Evolutionary conservation across 2,329 filamentous ascomycete genomes (phyloP).

Genomic region (Cladophialophora psammophila): DNA sequence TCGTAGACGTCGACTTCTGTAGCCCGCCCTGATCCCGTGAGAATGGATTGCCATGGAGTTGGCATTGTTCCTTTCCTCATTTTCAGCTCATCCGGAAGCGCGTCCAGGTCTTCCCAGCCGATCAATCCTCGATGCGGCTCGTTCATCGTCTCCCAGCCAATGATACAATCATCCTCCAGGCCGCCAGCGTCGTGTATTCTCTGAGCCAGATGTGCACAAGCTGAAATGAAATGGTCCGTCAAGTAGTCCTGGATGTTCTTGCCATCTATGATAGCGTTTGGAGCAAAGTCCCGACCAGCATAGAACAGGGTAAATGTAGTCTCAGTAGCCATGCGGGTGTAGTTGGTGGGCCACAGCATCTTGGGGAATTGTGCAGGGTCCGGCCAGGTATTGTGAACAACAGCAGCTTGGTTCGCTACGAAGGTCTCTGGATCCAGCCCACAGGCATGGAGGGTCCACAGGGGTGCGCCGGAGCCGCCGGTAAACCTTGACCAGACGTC

Average conservation of each 20-base stretch:
- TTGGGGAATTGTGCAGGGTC: conserved; percentile 88
- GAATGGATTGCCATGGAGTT: conserved; percentile 90
- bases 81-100: conserved; percentile 84
- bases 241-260: conserved; percentile 97
- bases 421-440: conserved; percentile 89
- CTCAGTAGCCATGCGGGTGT: conserved; percentile 82
- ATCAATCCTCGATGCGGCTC: conserved; percentile 91
- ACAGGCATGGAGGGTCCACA: conserved; percentile 97
- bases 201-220: conserved; percentile 80
- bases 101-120: conserved; percentile 79
- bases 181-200: conserved; percentile 90
- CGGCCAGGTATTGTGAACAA: conserved; percentile 93
- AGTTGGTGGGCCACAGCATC: conserved; percentile 99
- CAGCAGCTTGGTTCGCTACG: conserved; percentile 82
- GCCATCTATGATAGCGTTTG: conserved; percentile 93
- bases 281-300: conserved; percentile 86
- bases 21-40: conserved; percentile 88
- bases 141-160: conserved; percentile 97
- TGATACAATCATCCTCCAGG: conserved; percentile 82
- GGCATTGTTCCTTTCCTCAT: conserved; percentile 92
- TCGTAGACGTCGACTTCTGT: conserved; percentile 92
- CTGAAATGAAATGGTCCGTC: conserved; percentile 81
- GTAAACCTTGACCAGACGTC: conserved; percentile 98
- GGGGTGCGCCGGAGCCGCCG: conserved; percentile 91
- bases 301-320: conserved; percentile 97